Conservation (phyloP, 2,329 filamentous ascomycete species). For the Colletotrichum sp. region DNA sequence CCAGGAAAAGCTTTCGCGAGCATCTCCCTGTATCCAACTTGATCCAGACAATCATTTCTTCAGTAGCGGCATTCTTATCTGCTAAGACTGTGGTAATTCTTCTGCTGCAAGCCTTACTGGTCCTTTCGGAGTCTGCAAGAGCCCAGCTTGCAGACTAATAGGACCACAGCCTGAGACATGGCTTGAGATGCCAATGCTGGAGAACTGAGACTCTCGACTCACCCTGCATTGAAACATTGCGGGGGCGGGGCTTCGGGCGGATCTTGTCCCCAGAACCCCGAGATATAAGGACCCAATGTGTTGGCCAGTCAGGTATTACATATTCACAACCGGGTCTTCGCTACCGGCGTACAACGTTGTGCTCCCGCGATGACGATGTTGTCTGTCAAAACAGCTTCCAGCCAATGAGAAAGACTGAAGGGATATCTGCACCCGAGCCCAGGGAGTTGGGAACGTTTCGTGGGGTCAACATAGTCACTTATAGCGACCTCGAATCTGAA, state of each 20-base stretch:
- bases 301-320: neutral
- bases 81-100: accelerated
- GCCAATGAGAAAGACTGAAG: neutral
- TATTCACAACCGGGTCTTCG: neutral
- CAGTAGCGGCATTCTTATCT: neutral
- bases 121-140: accelerated
- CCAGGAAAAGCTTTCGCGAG: neutral
- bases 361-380: neutral
- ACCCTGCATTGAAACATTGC: neutral
- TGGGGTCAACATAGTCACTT: neutral
- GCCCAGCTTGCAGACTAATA: neutral
- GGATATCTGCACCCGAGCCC: neutral
- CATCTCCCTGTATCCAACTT: neutral
- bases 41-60: neutral
- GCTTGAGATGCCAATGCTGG: neutral
- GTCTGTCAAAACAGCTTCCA: neutral
- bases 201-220: neutral
- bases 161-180: neutral
- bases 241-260: neutral
- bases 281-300: neutral
- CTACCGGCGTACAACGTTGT: neutral
- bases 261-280: neutral
- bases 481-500: neutral
- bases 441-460: neutral
- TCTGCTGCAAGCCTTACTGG: neutral